phyloP scores from a whole-genome alignment of 768 basidiomycete genomes.

The Exidia glandulosa region DNA sequence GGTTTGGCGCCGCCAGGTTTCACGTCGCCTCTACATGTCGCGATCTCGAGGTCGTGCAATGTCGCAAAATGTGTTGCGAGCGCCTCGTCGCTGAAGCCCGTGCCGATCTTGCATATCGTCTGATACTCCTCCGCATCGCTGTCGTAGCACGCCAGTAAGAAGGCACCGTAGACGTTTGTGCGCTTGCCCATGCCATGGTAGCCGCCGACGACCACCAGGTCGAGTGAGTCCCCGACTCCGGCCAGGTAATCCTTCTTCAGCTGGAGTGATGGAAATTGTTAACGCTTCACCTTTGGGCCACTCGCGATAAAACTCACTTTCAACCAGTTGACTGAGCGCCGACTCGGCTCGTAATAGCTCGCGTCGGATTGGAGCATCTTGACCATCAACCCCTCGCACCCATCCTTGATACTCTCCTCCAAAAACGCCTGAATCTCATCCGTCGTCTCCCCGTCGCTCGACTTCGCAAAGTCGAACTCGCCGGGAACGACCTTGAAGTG shows the following conservation, averaged over 20 bases:
- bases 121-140: constrained; percentile 89
- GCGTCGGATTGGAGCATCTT: constrained; percentile 93
- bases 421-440: constrained; percentile 94
- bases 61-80: constrained; percentile 71
- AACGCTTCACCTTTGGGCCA: neutral
- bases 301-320: constrained; percentile 47
- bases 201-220: constrained; percentile 93
- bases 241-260: constrained; percentile 98
- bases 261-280: constrained; percentile 29
- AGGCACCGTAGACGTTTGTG: constrained; percentile 94
- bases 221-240: constrained; percentile 93
- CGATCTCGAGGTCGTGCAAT: constrained; percentile 66
- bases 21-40: constrained; percentile 66
- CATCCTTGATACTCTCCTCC: constrained; percentile 94
- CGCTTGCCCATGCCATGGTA: constrained; percentile 98
- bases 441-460: constrained; percentile 76
- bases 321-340: constrained; percentile 94
- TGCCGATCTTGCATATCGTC: constrained; percentile 98
- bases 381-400: constrained; percentile 98
- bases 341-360: constrained; percentile 90
- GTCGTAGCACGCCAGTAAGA: constrained; percentile 95
- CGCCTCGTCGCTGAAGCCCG: constrained; percentile 91
- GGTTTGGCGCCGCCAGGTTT: constrained; percentile 90
- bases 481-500: constrained; percentile 76
- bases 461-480: constrained; percentile 90